Conservation (phyloP, 140 eudicot species). For the Bidens hawaiensis region DNA sequence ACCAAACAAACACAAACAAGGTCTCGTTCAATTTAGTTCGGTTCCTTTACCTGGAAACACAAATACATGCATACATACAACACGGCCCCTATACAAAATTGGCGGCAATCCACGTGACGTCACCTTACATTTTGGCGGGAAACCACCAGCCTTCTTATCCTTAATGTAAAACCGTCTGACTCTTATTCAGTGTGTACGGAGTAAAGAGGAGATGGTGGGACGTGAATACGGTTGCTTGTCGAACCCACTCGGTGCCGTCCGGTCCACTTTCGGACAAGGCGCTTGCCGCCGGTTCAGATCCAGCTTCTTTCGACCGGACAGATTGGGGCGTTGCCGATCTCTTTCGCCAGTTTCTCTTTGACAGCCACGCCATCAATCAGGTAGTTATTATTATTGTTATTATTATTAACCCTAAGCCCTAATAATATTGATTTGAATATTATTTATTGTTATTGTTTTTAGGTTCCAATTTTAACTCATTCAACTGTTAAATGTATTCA, state of each 20-base stretch:
- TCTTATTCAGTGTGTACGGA: background rate
- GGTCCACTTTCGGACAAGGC: constrained; percentile 83
- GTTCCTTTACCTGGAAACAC: too few relatives aligned
- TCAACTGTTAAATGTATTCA: constrained; percentile 39
- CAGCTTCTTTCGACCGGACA: constrained; percentile 48
- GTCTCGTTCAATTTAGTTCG: too few relatives aligned
- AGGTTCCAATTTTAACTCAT: constrained; percentile 73
- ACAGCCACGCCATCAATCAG: constrained; percentile 49
- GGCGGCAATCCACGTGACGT: background rate
- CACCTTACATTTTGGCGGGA: background rate
- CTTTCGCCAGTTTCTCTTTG: constrained; percentile 54
- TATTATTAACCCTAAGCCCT: too few relatives aligned
- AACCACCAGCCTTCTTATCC: background rate
- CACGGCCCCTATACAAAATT: too few relatives aligned
- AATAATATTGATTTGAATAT: background rate
- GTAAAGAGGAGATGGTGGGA: constrained; percentile 78
- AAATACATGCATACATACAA: too few relatives aligned
- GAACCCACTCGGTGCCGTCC: constrained; percentile 94
- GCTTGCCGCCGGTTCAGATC: constrained; percentile 43
- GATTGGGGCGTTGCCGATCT: constrained; percentile 84
- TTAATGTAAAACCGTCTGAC: background rate
- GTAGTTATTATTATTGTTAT: constrained; percentile 5
- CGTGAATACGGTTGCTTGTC: constrained; percentile 69
- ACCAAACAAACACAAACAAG: too few relatives aligned
- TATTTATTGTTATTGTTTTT: too few relatives aligned